Base-by-base conservation (phyloP, 257 asterid species). In the Solanum pennellii region DNA sequence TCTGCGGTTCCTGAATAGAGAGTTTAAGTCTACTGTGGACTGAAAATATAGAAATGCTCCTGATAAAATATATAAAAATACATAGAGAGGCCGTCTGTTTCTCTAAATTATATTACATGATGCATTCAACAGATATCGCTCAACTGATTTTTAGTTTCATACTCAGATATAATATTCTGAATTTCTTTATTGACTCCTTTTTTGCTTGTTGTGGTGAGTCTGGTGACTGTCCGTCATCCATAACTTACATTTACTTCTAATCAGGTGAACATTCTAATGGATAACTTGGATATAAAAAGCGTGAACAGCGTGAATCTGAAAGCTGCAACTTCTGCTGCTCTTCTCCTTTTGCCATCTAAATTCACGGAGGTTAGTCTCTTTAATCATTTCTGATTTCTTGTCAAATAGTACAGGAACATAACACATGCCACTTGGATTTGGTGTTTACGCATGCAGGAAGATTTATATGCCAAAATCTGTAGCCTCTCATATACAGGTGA, bases 401-500 rank as follows among this genome's bases (percentile, higher is more conserved):
- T 84, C 69, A 29, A 80, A 47, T 15, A 47, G 29, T 80, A 80
- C 44, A 47, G 68, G 88, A 45, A 86, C 45, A 86, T 39, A 44
- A 33, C 33, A 86, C 21, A 33, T 86, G 52, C 66, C 49, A 71
- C 72, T 86, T 88, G 56, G 42, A 86, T 39, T 85, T 41, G 14
- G 86, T 89, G 69, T 62, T 56, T 90, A 82, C 92, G 90, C 95
- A 82, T 93, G 90, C 95, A 95, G 98, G 98, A 94, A 88, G 96
- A 95, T 85, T 90, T 96, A 87, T 96, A 94, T 89, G 96, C 94
- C 87, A 92, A 93, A 88, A 94, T 95, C 86, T 96, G 98, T 90
- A 93, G 95, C 90, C 98, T 96, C 62, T 96, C 98, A 27, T 96
- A 95, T 90, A 91, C 86, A 93, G 99, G 98, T 47, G 99, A 96